phyloP scores from a whole-genome alignment of 2,329 filamentous ascomycete genomes.

The Diaporthe caulivora region DNA sequence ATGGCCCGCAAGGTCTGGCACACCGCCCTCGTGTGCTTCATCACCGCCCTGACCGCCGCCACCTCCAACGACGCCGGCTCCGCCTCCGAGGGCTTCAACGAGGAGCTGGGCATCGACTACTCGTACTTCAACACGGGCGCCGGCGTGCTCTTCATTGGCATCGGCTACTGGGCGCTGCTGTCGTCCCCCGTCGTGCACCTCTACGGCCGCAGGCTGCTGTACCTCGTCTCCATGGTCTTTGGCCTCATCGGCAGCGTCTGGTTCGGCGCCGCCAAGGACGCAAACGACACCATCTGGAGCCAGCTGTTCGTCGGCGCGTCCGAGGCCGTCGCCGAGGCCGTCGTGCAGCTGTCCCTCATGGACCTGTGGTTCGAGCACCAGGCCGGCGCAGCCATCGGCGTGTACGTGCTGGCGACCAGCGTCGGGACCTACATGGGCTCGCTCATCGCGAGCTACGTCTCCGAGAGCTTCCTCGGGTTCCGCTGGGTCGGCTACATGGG shows the following conservation, averaged over 20 bases:
- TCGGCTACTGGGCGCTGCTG: slow-evolving; percentile 67
- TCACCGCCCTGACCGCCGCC: slow-evolving; percentile 67
- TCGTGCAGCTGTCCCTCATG: slow-evolving; percentile 67
- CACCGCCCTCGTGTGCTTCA: slow-evolving; percentile 63
- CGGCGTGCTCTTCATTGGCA: slow-evolving; percentile 66
- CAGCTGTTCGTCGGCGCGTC: slow-evolving; percentile 70
- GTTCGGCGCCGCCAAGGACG: slow-evolving; percentile 60
- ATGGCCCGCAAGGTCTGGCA: slow-evolving; percentile 62
- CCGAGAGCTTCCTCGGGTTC: slow-evolving; percentile 60
- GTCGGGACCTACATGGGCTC: slow-evolving; percentile 69
- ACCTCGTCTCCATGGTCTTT: slow-evolving; percentile 61
- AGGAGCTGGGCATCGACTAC: slow-evolving; percentile 63
- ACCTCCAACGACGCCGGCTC: slow-evolving; percentile 68
- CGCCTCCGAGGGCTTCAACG: slow-evolving; percentile 62
- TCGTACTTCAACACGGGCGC: slow-evolving; percentile 59
- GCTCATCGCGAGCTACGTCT: slow-evolving; percentile 64
- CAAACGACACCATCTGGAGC: slow-evolving; percentile 63
- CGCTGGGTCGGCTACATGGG: slow-evolving; percentile 54
- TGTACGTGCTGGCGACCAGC: slow-evolving; percentile 68
- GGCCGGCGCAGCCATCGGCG: slow-evolving; percentile 64
- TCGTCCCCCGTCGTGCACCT: slow-evolving; percentile 65
- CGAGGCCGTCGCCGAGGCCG: slow-evolving; percentile 67
- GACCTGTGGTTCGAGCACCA: slow-evolving; percentile 71
- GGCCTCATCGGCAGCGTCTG: slow-evolving; percentile 60
- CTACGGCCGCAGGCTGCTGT: slow-evolving; percentile 67